Evolutionary conservation across 2,329 filamentous ascomycete genomes (phyloP), one percentile per base, ranked within the genome.

Genomic region (Sclerotiophoma versabilis): DNA sequence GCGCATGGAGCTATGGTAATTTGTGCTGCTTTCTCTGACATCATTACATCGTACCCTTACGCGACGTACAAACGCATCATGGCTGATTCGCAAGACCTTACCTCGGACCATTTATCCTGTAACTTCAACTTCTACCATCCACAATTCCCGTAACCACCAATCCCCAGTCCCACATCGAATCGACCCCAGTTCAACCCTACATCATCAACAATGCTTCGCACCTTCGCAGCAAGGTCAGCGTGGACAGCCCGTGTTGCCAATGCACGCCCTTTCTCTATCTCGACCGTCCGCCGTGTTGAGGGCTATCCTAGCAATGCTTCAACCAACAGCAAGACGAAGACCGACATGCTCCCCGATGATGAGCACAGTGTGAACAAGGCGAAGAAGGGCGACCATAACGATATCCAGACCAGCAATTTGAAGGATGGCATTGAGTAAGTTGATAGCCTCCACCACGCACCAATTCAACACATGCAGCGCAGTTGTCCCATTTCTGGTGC

Each of bases 341-440:
- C 65, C 17, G 65, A 68, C 26, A 30, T 44, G 47, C 45, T 48
- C 14, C 56, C 64, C 8, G 68, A 74, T 36, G 66, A 71, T 51
- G 60, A 59, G 49, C 51, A 54, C 23, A 54, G 51, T 23, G 51
- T 54, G 34, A 49, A 54, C 22, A 54, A 68, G 37, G 62, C 57
- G 9, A 61, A 71, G 50, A 72, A 74, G 55, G 67, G 70, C 30
- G 72, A 76, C 15, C 60, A 60, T 5, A 52, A 72, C 23, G 72
- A 77, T 45, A 58, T 76, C 9, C 74, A 76, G 47, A 68, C 65
- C 23, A 57, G 67, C 25, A 72, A 69, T 50, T 54, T 61, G 14
- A 60, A 63, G 37, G 59, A 55, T 6, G 75, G 68, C 9, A 59
- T 70, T 41, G 64, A 75, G 75, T 77, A 66, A 58, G 73, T 67